Base-by-base conservation (phyloP, 345 rosid genomes). In the Pugionium dolabratum region DNA sequence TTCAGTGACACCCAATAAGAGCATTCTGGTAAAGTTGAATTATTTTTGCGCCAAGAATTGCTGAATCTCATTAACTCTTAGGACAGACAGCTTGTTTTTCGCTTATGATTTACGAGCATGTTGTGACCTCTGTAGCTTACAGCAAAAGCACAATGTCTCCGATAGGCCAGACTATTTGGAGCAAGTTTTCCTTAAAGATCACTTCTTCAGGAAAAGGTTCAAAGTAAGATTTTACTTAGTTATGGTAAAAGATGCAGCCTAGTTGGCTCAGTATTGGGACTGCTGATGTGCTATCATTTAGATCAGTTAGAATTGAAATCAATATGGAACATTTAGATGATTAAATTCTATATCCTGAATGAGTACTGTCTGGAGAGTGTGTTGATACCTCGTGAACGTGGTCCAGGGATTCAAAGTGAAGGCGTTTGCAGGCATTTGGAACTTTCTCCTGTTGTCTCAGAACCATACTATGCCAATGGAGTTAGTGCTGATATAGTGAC, bases 1-100 rank as follows among this genome's bases (percentile, higher is more conserved):
- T 90, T 93, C 41, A 91, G 82, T 45, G 89, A 87, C 57, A 75
- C 33, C 43, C 50, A 77, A 4, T 83, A 70, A 81, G 50, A 44
- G 51, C 56, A 57, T 34, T 66, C 45, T 59, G 72, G 66, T 59
- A 29, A 40, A 56, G 29, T 6, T 72, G 40, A 39, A 52, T 53
- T 28, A 6, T 18, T 25, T 53, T 25, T 40, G 9, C 4, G 60
- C 39, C 51, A 35, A 69, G 41, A 42, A 28, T 34, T 2, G 31
- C 48, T 36, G 1, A 53, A 29, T 35, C 9, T 52, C 40, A 35
- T 28, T 28, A 42, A 59, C 52, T 40, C 64, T 40, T 41, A 31
- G 46, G 28, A 53, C 26, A 30, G 36, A 46, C 42, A 45, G 29
- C 53, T 69, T 41, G 59, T 54, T 42, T 42, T 32, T 11, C 33